Evolutionary conservation across 2,329 filamentous ascomycete genomes (phyloP).

Genomic region (Fusarium staphyleae): DNA sequence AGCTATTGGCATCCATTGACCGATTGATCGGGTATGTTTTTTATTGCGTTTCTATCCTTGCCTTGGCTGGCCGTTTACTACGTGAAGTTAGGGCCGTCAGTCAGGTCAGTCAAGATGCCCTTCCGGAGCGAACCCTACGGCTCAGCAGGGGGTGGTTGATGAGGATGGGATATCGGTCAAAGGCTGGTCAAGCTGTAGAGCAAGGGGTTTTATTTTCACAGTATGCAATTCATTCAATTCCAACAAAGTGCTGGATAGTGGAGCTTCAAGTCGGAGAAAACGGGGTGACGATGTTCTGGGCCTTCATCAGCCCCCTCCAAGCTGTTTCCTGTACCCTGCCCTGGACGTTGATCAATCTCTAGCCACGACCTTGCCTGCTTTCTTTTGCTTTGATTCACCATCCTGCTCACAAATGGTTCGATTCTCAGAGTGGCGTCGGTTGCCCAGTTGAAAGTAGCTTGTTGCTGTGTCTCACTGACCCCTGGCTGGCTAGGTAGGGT

Average conservation of each 20-base stretch:
- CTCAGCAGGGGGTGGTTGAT: conserved; percentile 28
- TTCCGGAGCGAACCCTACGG: conserved; percentile 30
- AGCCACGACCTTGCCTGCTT: conserved; percentile 17
- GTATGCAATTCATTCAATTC: conserved; percentile 2
- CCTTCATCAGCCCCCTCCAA: conserved; percentile 11
- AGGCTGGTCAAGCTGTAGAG: conserved; percentile 15
- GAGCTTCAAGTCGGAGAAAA: background rate
- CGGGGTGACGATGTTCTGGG: conserved; percentile 15
- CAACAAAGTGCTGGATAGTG: conserved; percentile 19
- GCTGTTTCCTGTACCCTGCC: no score
- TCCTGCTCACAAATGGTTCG: conserved; percentile 5
- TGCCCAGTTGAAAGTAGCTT: conserved; percentile 18
- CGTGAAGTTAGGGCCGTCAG: no score
- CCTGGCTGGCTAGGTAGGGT: conserved; percentile 24
- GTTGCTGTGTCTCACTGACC: conserved; percentile 26
- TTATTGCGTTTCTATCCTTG: background rate
- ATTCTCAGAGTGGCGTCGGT: conserved; percentile 26
- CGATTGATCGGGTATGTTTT: conserved; percentile 7
- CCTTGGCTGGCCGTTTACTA: conserved; percentile 1
- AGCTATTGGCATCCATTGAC: conserved; percentile 10
- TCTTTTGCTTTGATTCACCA: conserved; percentile 6
- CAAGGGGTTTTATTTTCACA: conserved; percentile 3
- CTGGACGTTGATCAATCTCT: conserved; percentile 14
- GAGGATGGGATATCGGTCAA: background rate
- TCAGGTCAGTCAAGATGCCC: background rate